phyloP scores from a whole-genome alignment of 139 green algal genomes.

The Chlamydomonas schloesseri region DNA sequence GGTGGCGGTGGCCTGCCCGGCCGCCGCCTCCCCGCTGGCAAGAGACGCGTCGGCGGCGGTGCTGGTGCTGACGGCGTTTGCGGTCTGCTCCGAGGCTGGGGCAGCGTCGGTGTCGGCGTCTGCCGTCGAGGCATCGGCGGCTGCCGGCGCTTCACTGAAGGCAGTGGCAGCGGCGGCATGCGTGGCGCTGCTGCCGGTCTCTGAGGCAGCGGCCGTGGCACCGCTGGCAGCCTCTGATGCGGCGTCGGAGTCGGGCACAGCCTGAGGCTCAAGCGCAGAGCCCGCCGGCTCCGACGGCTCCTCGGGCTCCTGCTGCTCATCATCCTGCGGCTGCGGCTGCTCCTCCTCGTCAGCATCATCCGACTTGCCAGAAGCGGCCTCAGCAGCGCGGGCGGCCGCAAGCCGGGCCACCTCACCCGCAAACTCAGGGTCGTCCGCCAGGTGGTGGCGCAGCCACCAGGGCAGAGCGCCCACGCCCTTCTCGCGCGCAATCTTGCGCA shows the following conservation, averaged over 20 bases:
- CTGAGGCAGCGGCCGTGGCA: not conserved
- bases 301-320: not conserved
- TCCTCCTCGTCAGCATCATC: not conserved
- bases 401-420: not conserved
- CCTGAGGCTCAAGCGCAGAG: not conserved
- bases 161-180: no score
- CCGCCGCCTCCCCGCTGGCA: no score
- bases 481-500: not conserved
- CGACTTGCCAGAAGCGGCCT: not conserved
- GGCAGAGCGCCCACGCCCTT: not conserved
- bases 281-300: not conserved
- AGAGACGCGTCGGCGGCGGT: no score
- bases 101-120: no score
- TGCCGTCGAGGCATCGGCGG: no score
- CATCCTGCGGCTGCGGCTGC: not conserved
- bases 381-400: not conserved
- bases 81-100: no score
- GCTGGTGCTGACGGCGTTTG: no score
- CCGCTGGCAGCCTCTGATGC: not conserved
- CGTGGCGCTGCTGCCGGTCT: not conserved
- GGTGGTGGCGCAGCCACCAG: not conserved
- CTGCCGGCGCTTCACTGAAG: not conserved
- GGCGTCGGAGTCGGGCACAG: not conserved
- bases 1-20: no score
- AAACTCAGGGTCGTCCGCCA: slow-evolving; percentile 24